Conservation (phyloP, 2,329 filamentous ascomycete genomes). For the Exophiala lecanii-corni region DNA sequence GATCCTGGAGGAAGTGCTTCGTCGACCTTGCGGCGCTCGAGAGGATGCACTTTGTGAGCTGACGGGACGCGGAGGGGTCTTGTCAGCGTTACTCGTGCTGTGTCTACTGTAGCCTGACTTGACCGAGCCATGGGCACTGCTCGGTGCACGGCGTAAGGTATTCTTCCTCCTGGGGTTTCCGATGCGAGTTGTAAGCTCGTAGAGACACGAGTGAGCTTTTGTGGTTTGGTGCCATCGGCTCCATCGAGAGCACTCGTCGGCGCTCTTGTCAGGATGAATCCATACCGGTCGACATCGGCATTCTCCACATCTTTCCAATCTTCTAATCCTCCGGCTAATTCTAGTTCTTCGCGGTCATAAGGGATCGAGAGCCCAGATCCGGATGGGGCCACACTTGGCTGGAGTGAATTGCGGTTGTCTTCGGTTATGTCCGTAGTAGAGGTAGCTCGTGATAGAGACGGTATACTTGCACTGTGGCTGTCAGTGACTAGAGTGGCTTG, state of each 20-base stretch:
- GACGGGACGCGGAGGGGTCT: conserved; percentile 28
- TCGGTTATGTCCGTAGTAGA: conserved; percentile 27
- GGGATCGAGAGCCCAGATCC: conserved; percentile 7
- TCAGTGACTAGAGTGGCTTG: conserved; percentile 31
- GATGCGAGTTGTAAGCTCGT: conserved; percentile 55
- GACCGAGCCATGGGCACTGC: conserved; percentile 40
- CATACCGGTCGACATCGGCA: conserved; percentile 60
- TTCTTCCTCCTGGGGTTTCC: conserved; percentile 52
- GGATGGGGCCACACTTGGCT: conserved; percentile 11
- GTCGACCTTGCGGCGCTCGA: conserved; percentile 33
- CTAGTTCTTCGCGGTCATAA: conserved; percentile 46
- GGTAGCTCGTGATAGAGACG: conserved; percentile 27
- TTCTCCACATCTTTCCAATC: conserved; percentile 60
- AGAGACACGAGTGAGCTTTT: conserved; percentile 53
- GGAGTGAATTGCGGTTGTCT: conserved; percentile 10
- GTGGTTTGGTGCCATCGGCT: conserved; percentile 29
- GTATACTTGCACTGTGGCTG: conserved; percentile 30
- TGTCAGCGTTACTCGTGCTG: conserved; percentile 32
- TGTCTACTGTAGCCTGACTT: conserved; percentile 34
- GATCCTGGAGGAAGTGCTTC: conserved; percentile 48
- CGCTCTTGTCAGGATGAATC: conserved; percentile 49
- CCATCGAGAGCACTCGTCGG: conserved; percentile 21
- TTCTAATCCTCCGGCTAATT: conserved; percentile 60
- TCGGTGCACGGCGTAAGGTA: conserved; percentile 47
- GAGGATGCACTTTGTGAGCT: conserved; percentile 37